phyloP scores from a whole-genome alignment of 495 filamentous ascomycete species.

The Podospora bellae-mahoneyi region DNA sequence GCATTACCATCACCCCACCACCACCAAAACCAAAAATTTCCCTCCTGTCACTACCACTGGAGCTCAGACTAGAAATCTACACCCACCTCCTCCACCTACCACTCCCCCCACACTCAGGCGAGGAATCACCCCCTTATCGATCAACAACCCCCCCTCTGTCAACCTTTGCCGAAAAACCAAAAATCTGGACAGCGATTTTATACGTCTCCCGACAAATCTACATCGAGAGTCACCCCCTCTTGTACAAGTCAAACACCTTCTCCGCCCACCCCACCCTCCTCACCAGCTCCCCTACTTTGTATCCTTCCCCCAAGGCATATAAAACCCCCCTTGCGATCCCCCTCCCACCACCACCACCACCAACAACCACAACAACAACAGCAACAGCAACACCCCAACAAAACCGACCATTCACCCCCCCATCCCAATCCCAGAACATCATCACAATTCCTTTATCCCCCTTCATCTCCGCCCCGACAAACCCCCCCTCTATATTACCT shows the following conservation, averaged over 20 bases:
- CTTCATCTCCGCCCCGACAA: neutral
- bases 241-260: slow-evolving; percentile 6
- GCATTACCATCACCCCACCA: neutral
- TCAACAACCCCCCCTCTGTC: neutral
- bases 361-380: slow-evolving; percentile 4
- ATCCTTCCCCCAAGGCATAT: neutral
- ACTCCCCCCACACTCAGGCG: slow-evolving; percentile 9
- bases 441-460: neutral
- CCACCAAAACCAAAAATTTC: slow-evolving; percentile 11
- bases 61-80: slow-evolving; percentile 53
- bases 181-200: neutral
- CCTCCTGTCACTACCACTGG: slow-evolving; percentile 47
- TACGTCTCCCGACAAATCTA: neutral
- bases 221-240: neutral
- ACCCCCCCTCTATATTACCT: neutral
- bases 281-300: neutral
- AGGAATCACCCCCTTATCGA: slow-evolving; percentile 10
- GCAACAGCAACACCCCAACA: no score
- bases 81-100: slow-evolving; percentile 41
- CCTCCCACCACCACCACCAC: neutral
- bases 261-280: slow-evolving; percentile 21
- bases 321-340: neutral
- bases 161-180: neutral
- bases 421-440: neutral
- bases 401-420: no score